Percentiles rank a stretch among this genome's conserved stretches.
These are phyloP conservation scores for Crotalaria pallida DNA, from an alignment of 306 rosid species.

Conservation along the genomic window DNA sequence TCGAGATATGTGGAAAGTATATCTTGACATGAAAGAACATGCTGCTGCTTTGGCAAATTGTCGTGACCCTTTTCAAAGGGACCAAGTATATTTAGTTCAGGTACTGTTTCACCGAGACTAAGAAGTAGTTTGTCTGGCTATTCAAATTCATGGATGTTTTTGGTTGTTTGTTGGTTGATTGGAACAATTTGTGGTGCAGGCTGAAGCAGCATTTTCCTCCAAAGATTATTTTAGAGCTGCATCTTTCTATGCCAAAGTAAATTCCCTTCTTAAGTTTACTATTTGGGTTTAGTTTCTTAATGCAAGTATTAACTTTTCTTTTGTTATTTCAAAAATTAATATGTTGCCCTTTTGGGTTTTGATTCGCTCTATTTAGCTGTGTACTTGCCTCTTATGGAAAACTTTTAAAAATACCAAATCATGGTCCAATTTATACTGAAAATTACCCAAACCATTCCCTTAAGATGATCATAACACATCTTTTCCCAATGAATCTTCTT, in stretches of 20 bases:
- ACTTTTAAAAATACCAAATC: conserved; percentile 5
- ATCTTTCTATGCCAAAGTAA: conserved; percentile 91
- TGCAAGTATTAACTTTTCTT: background rate
- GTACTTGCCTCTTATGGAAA: background rate
- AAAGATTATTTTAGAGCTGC: conserved; percentile 92
- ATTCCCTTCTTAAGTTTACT: conserved; percentile 25
- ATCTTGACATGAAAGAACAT: conserved; percentile 90
- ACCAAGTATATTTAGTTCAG: conserved; percentile 92
- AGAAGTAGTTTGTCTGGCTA: background rate
- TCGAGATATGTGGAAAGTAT: conserved; percentile 96
- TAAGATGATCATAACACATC: background rate
- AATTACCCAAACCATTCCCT: background rate
- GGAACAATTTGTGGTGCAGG: conserved; percentile 56
- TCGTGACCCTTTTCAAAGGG: conserved; percentile 87
- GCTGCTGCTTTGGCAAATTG: conserved; percentile 91
- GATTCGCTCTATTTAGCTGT: background rate
- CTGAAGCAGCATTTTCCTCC: conserved; percentile 79
- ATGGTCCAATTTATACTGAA: background rate
- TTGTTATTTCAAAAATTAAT: conserved; percentile 8
- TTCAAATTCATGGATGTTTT: background rate
- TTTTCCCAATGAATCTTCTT: background rate
- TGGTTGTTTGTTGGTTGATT: conserved; percentile 25
- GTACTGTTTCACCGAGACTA: conserved; percentile 26
- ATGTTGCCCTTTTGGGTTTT: background rate
- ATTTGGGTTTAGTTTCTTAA: conserved; percentile 15